A percentile compares a stretch with the other conserved stretches of the same genome.
These are phyloP conservation scores for Botrytis tulipae DNA, from an alignment of 2,329 filamentous ascomycete species.

Conservation along the genomic window DNA sequence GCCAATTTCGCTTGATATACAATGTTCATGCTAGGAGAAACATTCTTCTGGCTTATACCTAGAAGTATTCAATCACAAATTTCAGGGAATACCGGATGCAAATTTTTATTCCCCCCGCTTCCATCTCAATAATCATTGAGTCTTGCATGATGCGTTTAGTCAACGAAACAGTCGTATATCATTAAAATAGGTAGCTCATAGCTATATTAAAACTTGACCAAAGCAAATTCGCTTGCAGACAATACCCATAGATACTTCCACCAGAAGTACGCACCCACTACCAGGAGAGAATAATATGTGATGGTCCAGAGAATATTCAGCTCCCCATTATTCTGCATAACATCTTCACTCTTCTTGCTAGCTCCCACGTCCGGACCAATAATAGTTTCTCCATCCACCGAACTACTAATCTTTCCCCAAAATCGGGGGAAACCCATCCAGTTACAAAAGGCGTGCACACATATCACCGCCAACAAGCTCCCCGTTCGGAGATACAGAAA, in stretches of 20 bases:
- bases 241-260: conserved; percentile 68
- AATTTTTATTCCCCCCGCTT: background rate
- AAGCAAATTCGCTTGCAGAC: conserved; percentile 60
- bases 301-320: conserved; percentile 63
- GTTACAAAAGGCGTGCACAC: conserved; percentile 88
- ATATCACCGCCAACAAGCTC: conserved; percentile 70
- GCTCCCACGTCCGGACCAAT: conserved; percentile 33
- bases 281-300: conserved; percentile 74
- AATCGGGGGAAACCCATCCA: conserved; percentile 83
- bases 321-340: conserved; percentile 27
- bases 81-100: background rate
- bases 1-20: conserved; percentile 15
- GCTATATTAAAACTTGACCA: conserved; percentile 39
- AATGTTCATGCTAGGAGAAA: conserved; percentile 2
- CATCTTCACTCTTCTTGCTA: conserved; percentile 43
- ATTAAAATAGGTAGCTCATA: conserved; percentile 1
- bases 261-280: conserved; percentile 70
- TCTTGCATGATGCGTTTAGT: background rate
- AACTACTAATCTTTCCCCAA: conserved; percentile 68
- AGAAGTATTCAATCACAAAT: background rate
- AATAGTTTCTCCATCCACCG: conserved; percentile 26
- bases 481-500: conserved; percentile 87
- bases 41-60: background rate
- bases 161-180: background rate
- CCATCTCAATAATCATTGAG: background rate